Evolutionary conservation across 108 stramenopile genomes (phyloP), one percentile per base, ranked within the genome.

Genomic region (Cyclotella cryptica): DNA sequence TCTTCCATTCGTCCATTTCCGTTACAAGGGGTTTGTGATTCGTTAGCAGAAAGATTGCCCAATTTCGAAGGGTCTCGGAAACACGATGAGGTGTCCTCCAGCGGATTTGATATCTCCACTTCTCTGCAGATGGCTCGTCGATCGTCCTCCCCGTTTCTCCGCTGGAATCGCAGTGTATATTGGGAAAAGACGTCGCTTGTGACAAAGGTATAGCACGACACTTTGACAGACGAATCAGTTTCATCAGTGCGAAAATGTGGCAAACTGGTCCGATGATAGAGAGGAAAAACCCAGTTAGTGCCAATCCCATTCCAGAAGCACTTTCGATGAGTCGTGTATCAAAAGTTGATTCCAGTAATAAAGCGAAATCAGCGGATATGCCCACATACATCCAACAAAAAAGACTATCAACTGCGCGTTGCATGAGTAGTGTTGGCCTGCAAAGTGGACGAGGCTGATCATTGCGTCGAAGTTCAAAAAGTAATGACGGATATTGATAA

Each of bases 81-180:
- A 92, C 19, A 17, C 91, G 82, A 76, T 88, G 66, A 26, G 88
- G 87, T 21, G 86, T 85, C 28, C 87, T 63, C 91, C 91, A 92
- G 29, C 83, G 58, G 13, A 92, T 39, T 57, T 83, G 72, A 66
- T 88, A 88, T 39, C 89, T 59, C 88, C 89, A 89, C 58, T 74
- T 80, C 24, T 73, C 46, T 77, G 65, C 44, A 47, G 46, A 28
- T 27, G 28, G 21, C 8, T 79, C 47, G 42, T 84, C 52, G 19
- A 63, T 10, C 45, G 61, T 12, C 30, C 39, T 43, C 12, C 46
- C 42, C 15, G 30, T 24, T 41, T 67, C 19, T 54, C 57, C 55
- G 10, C 13, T 53, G 29, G 39, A 18, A 46, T 3, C 14, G 29
- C 49, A 22, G 24, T 59, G 55, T 27, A 42, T 10, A 21, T 44